Evolutionary conservation across 176 grass and related monocot species (phyloP), one percentile per base, ranked within the genome.

Genomic region (sorghum (Sorghum bicolor)): DNA sequence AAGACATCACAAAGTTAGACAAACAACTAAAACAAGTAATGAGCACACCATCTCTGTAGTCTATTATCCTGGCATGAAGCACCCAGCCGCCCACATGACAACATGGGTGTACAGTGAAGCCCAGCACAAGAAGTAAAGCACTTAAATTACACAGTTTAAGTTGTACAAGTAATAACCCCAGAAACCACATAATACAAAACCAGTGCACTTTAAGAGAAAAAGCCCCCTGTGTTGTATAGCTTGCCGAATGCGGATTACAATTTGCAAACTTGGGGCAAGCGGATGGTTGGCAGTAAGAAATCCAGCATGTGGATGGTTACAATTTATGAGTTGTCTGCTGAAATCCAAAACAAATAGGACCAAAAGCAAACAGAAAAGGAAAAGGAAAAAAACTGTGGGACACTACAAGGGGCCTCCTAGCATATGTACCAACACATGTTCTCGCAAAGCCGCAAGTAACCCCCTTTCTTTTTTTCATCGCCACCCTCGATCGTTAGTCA

Each of bases 351-450:
- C 2, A 60, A 58, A 24, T 60, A 25, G 55, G 55, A 12, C n/a
- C 41, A 65, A 83, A 87, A n/a, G 44, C 33, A 72, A 58, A 58
- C 22, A 58, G 2, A 10, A 24, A 24, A 58, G 22, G 1, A 60
- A 60, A 60, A 60, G n/a, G 15, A 70, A 64, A 85, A 64, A 85
- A 82, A 61, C 40, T 38, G 77, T 81, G 72, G 75, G 66, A 55
- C 86, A 72, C 43, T 10, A 67, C 14, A 9, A 3, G 53, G 57
- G 79, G 70, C 5, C 6, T 25, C 77, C 32, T 74, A 75, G 62
- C 87, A 81, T 81, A 76, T 79, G 16, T 58, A 58, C 29, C 16
- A 47, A 32, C 73, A 32, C 76, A 31, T 13, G 62, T 72, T 77
- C 25, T 86, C n/a, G 17, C 30, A 67, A 67, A 38, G 70, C 5